Evolutionary conservation across 129 eudicot species (phyloP), one percentile per base, ranked within the genome.

Genomic region (Erigeron canadensis): DNA sequence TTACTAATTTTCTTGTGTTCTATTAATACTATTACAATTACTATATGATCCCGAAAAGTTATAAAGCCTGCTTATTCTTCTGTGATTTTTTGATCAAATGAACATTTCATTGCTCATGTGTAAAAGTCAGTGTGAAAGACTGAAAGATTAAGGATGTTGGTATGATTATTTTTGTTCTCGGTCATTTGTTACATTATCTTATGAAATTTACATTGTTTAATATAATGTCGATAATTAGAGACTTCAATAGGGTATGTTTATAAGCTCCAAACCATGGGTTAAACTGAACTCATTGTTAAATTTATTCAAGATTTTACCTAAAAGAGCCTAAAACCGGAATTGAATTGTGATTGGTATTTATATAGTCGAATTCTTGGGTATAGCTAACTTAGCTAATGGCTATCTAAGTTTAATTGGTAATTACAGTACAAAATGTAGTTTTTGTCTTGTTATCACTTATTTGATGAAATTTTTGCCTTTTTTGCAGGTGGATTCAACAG

Each of bases 401-500:
- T 47, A 5, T 63, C 10, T n/a, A 34, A 53, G 4, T 28, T 28
- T 3, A 28, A 28, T 28, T 28, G 34, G 3, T 1, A 28, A 28
- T 28, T 0, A 28, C 34, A 28, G 3, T 28, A 28, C 34, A 2
- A 28, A 0, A 28, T 28, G 3, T 28, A 28, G 34, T 28, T 28
- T 4, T 48, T 13, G 15, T 3, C 56, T 50, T 37, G 1, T 15
- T 7, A 17, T 0, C 10, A 48, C 4, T 55, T 11, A 39, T 21
- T 17, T 10, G 5, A 22, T 22, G 12, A 15, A 18, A 17, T 12
- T 64, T 43, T 7, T 5, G 15, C 19, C 51, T 18, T 55, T 11
- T 72, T 77, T 84, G 74, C 86, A 89, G 96, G 96, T 89, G 21
- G 96, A 89, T 80, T 63, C 92, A 64, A 89, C 96, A 43, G 89